phyloP scores from a whole-genome alignment of 225 moss, liverwort and hornwort genomes.

The Neckera pumila region DNA sequence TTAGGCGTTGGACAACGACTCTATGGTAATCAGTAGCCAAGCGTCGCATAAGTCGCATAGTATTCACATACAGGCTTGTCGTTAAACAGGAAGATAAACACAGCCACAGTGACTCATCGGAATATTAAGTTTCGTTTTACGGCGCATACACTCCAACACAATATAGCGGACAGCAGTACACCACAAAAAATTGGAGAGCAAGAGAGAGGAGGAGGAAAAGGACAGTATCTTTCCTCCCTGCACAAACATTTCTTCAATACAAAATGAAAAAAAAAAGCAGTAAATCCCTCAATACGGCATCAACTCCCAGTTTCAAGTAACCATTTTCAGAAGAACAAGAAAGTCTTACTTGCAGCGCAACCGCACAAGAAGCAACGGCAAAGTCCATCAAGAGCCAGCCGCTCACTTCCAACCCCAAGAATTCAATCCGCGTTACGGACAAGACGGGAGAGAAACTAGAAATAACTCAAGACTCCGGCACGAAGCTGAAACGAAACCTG shows the following conservation, averaged over 20 bases:
- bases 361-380: neutral
- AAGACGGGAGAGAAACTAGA: neutral
- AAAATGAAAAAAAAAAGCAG: neutral
- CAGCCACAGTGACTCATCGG: neutral
- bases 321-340: neutral
- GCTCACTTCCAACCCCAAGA: neutral
- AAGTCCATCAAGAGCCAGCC: neutral
- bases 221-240: neutral
- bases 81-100: neutral
- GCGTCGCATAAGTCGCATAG: neutral
- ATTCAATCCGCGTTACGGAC: neutral
- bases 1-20: neutral
- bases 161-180: neutral
- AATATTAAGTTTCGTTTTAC: neutral
- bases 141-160: neutral
- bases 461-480: neutral
- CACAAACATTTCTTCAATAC: neutral
- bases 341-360: neutral
- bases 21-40: too few relatives aligned
- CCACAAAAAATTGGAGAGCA: neutral
- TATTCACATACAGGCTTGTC: neutral
- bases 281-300: neutral
- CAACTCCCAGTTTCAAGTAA: neutral
- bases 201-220: neutral
- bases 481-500: neutral